These are phyloP conservation scores for Fusarium temperatum DNA, from an alignment of 2,329 filamentous ascomycete species.

Conservation along the genomic window DNA sequence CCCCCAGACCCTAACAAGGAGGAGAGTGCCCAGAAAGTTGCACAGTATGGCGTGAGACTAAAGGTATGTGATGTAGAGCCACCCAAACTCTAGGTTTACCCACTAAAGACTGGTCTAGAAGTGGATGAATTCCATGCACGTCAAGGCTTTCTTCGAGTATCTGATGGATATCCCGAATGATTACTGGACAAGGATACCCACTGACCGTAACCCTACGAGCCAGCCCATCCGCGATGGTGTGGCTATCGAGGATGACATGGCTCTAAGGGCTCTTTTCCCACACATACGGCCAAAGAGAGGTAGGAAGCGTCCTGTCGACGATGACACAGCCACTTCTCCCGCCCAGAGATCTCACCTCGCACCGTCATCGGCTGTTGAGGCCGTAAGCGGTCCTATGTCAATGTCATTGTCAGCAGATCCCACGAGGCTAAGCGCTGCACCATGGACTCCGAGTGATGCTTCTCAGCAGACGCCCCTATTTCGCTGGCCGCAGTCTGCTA, in stretches of 20 bases:
- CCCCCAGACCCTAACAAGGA: conserved; percentile 83
- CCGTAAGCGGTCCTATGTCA: conserved; percentile 50
- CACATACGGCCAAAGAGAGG: conserved; percentile 73
- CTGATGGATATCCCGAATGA: conserved; percentile 78
- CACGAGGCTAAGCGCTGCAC: conserved; percentile 49
- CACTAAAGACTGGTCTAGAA: conserved; percentile 61
- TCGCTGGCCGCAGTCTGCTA: conserved; percentile 80
- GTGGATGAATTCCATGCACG: conserved; percentile 97
- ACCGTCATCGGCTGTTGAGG: conserved; percentile 57
- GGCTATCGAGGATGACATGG: conserved; percentile 86
- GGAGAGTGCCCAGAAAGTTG: conserved; percentile 91
- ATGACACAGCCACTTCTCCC: conserved; percentile 58
- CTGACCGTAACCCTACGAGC: conserved; percentile 68
- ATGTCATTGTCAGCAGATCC: conserved; percentile 55
- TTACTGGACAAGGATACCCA: conserved; percentile 82
- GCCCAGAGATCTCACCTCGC: conserved; percentile 71
- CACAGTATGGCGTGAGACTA: conserved; percentile 90
- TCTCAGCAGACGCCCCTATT: conserved; percentile 67
- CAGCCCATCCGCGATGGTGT: conserved; percentile 81
- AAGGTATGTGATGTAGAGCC: conserved; percentile 66
- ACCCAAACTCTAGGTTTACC: background rate
- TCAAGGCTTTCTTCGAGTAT: conserved; percentile 95
- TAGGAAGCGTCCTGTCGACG: conserved; percentile 70
- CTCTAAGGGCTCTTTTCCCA: conserved; percentile 82
- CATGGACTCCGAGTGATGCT: conserved; percentile 44